A percentile compares a stretch with the other conserved stretches of the same genome.
Evolutionary conservation across 73 alveolate genomes (phyloP).

Genomic region (Paramecium octaurelia): DNA sequence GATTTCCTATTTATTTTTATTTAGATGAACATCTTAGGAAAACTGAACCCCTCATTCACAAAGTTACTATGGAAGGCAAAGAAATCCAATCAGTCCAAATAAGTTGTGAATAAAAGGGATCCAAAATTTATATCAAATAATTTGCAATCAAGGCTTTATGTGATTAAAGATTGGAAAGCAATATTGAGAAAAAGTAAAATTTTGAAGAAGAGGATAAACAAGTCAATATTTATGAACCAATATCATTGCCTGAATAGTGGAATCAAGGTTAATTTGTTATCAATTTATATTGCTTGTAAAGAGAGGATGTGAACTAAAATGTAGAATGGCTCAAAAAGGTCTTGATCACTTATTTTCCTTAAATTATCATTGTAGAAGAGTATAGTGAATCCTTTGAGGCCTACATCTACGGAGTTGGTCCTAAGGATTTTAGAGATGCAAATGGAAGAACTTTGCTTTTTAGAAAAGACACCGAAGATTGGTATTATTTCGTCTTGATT

Average conservation of each 20-base stretch:
- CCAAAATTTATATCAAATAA: neutral
- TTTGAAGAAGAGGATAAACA: conserved; percentile 2
- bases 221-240: conserved; percentile 12
- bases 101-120: neutral
- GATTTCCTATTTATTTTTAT: neutral
- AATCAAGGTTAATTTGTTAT: conserved; percentile 26
- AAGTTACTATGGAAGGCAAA: conserved; percentile 25
- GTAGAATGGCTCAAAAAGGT: conserved; percentile 26
- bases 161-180: conserved; percentile 35
- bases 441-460: neutral
- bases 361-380: neutral
- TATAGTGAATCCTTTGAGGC: conserved; percentile 24
- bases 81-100: conserved; percentile 1
- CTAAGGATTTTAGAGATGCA: conserved; percentile 9
- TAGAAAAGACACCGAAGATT: conserved; percentile 21
- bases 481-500: neutral
- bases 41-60: neutral
- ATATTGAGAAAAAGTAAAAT: neutral
- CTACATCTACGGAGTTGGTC: conserved; percentile 47
- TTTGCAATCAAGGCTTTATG: conserved; percentile 10
- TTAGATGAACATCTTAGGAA: neutral
- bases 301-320: neutral
- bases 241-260: neutral
- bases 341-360: neutral
- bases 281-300: neutral